A percentile compares a stretch with the other conserved stretches of the same genome.
Evolutionary conservation across 1,284 basidiomycete genomes (phyloP).

Genomic region (Pterulicium gracile): DNA sequence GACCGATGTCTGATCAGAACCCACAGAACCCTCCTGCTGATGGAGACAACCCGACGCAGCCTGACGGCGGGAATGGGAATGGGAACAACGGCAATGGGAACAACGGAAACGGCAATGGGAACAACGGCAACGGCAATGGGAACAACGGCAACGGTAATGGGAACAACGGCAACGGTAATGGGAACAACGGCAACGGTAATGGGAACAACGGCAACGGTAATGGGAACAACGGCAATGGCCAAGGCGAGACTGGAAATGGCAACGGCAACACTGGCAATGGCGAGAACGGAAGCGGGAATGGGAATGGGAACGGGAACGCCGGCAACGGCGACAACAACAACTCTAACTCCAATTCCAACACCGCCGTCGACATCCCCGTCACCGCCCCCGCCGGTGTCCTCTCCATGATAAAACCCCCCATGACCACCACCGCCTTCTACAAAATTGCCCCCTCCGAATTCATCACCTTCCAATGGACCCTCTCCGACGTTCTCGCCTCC

Average conservation of each 20-base stretch:
- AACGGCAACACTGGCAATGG: not conserved
- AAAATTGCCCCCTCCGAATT: constrained; percentile 71
- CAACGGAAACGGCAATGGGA: not conserved
- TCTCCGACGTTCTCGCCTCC: constrained; percentile 57
- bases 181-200: not conserved
- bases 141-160: too few species aligned
- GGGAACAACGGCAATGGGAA: too few species aligned
- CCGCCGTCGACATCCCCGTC: constrained; percentile 27
- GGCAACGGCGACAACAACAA: not conserved
- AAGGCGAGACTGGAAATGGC: not conserved
- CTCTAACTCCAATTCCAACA: not conserved
- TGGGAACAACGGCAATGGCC: not conserved
- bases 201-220: not conserved
- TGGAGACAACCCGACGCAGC: too few species aligned
- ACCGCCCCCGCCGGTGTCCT: constrained; percentile 56
- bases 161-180: not conserved
- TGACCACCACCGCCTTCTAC: constrained; percentile 75
- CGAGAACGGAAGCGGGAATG: not conserved
- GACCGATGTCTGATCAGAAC: too few species aligned
- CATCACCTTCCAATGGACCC: constrained; percentile 91
- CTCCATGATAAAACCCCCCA: constrained; percentile 70
- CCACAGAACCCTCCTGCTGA: too few species aligned
- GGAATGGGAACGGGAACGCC: not conserved
- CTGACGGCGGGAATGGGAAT: too few species aligned
- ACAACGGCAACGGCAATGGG: not conserved